Base-by-base conservation (phyloP, 192 early-diverging fungal species). In the Rhizoclosmatium sp. region DNA sequence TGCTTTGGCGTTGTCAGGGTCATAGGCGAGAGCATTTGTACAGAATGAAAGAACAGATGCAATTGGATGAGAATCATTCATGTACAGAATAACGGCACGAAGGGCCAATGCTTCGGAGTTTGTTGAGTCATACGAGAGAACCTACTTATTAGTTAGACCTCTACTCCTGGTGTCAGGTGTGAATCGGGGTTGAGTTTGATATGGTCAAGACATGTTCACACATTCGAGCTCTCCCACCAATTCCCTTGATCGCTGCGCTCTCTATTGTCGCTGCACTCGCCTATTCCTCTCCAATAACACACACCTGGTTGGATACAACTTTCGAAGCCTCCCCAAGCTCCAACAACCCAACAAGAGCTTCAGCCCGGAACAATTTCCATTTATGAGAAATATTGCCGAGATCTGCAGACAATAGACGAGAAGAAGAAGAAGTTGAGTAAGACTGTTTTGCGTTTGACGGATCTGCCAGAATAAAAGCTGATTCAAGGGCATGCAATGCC, bases 1-100 rank as follows among this genome's bases (percentile, higher is more conserved):
- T 5, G 94, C 93, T 49, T 88, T 86, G 45, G 82, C 76, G 76
- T 94, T 89, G 83, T 95, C 94, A 10, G 94, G 95, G 76, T 96
- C 94, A 80, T 85, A 95, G 1, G 89, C 82, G 41, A 96, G 79
- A 3, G 93, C 92, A 10, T 80, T 31, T 65, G 92, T 86, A 23
- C 89, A 69, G 39, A 81, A 68, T 75, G 82, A 71, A 7, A 70
- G 61, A 7, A 89, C 82, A 75, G 73, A 46, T 3, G 76, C 69
- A 12, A 79, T 64, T 3, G 85, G 78, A 61, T 88, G 84, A 10
- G 83, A 68, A 46, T 81, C 94, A 85, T 86, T 92, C 46, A 92
- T 80, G 79, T 93, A 95, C 39, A 93, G 84, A 21, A 92, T 86
- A 51, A 84, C 84, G 5, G 93, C 93, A 54, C 92, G 81, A 41